Evolutionary conservation across 1,139 yeast species (phyloP).

Genomic region (Candida gigantensis): DNA sequence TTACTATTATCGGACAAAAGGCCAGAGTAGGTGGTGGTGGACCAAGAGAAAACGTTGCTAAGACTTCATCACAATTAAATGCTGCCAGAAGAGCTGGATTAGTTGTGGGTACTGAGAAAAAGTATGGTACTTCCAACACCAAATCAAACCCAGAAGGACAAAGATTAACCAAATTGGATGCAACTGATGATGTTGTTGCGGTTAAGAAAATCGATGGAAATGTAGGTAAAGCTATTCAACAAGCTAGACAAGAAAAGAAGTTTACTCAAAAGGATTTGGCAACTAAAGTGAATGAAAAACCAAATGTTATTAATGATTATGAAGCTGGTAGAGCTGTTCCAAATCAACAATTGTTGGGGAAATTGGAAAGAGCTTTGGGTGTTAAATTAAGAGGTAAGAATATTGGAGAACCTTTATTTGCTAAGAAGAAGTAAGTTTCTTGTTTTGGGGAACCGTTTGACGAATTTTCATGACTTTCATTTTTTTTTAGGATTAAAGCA

Average conservation of each 20-base stretch:
- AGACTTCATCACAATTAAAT: slow-evolving; percentile 73
- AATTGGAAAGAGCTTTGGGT: slow-evolving; percentile 92
- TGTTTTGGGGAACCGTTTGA: slow-evolving; percentile 1
- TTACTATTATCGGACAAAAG: slow-evolving; percentile 83
- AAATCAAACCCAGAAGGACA: slow-evolving; percentile 87
- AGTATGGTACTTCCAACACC: slow-evolving; percentile 71
- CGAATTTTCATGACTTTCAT: slow-evolving; percentile 5
- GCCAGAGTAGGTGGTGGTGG: slow-evolving; percentile 89
- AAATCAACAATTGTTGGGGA: slow-evolving; percentile 89
- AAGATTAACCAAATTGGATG: slow-evolving; percentile 87
- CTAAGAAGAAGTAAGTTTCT: slow-evolving; percentile 56
- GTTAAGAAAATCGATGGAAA: slow-evolving; percentile 81
- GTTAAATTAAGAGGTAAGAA: slow-evolving; percentile 94
- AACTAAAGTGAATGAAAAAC: slow-evolving; percentile 92
- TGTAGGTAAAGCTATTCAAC: slow-evolving; percentile 86
- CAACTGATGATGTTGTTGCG: slow-evolving; percentile 90
- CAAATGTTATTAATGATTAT: slow-evolving; percentile 91
- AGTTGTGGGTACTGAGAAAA: slow-evolving; percentile 90
- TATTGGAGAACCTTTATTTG: slow-evolving; percentile 88
- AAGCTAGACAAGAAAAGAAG: slow-evolving; percentile 86
- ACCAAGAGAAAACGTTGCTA: slow-evolving; percentile 84
- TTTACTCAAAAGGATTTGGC: slow-evolving; percentile 96
- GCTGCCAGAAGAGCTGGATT: slow-evolving; percentile 93
- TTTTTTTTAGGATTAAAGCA: too few species aligned
- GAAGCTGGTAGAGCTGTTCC: slow-evolving; percentile 98